Conservation (phyloP, 495 filamentous ascomycete species). For the Trichoderma gamsii region DNA sequence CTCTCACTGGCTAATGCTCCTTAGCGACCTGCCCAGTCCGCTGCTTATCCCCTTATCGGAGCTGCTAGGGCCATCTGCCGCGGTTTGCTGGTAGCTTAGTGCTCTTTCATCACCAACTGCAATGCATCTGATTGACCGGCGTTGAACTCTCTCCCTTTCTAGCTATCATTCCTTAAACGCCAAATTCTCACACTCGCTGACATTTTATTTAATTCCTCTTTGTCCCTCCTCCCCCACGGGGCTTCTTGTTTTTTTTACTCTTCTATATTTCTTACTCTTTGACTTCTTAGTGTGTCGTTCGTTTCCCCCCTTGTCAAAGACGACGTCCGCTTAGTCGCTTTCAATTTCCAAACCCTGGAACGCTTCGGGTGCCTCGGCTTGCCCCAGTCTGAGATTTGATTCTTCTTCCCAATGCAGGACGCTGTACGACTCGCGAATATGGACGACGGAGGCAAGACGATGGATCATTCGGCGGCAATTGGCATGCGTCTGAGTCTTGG, state of each 20-base stretch:
- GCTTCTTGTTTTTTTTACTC: not conserved
- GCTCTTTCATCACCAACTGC: too few relatives aligned
- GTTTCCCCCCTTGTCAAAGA: too few relatives aligned
- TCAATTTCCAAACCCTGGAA: too few relatives aligned
- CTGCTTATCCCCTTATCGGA: not conserved
- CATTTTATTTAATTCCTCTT: not conserved
- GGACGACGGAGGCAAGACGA: not conserved
- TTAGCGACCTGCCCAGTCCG: not conserved
- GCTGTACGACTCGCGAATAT: not conserved
- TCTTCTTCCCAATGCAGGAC: not conserved
- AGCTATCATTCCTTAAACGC: not conserved
- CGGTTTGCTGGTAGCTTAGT: not conserved
- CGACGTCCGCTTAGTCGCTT: too few relatives aligned
- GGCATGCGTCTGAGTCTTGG: not conserved
- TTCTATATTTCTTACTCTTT: not conserved
- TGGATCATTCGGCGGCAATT: not conserved
- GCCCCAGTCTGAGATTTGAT: not conserved
- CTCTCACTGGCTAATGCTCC: not conserved
- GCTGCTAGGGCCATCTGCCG: conserved; percentile 1
- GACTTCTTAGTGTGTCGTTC: not conserved
- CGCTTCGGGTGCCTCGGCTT: conserved; percentile 4
- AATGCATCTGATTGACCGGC: not conserved
- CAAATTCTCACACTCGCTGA: conserved; percentile 9
- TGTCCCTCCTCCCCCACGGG: not conserved
- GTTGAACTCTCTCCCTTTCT: not conserved